Conservation (phyloP, 2,329 filamentous ascomycete genomes). For the Exserohilum turcica region DNA sequence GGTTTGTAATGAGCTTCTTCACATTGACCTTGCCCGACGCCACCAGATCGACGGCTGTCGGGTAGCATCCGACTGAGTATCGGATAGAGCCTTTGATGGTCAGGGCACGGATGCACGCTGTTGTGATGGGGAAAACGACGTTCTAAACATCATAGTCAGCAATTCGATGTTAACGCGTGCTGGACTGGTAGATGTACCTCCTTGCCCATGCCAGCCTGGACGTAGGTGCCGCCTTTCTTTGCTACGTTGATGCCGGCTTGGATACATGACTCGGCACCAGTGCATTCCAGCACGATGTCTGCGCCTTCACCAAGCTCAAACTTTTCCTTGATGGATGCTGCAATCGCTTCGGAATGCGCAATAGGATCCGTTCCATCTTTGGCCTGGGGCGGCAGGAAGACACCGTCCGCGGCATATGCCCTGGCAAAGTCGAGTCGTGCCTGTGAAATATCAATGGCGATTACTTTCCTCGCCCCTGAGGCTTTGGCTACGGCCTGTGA, state of each 20-base stretch:
- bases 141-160: conserved; percentile 29
- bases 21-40: conserved; percentile 54
- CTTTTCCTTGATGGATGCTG: conserved; percentile 6
- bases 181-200: conserved; percentile 5
- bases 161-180: not conserved
- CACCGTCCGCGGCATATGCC: conserved; percentile 23
- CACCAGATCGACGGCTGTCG: conserved; percentile 57
- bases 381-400: conserved; percentile 5
- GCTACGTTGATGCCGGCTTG: conserved; percentile 23
- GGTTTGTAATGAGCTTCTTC: conserved; percentile 49
- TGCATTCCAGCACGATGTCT: conserved; percentile 30
- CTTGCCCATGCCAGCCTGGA: conserved; percentile 34
- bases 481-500: conserved; percentile 28
- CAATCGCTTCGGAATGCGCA: not conserved
- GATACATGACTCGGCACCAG: conserved; percentile 29
- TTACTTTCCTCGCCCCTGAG: conserved; percentile 25
- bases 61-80: conserved; percentile 58
- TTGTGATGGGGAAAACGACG: conserved; percentile 10
- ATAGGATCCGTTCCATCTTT: not conserved
- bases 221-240: conserved; percentile 24
- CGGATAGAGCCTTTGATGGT: conserved; percentile 59
- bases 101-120: conserved; percentile 55
- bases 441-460: conserved; percentile 25
- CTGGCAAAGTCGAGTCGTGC: conserved; percentile 29
- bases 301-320: conserved; percentile 24